Evolutionary conservation across 140 eudicot species (phyloP).

Genomic region (Senecio squalidus): DNA sequence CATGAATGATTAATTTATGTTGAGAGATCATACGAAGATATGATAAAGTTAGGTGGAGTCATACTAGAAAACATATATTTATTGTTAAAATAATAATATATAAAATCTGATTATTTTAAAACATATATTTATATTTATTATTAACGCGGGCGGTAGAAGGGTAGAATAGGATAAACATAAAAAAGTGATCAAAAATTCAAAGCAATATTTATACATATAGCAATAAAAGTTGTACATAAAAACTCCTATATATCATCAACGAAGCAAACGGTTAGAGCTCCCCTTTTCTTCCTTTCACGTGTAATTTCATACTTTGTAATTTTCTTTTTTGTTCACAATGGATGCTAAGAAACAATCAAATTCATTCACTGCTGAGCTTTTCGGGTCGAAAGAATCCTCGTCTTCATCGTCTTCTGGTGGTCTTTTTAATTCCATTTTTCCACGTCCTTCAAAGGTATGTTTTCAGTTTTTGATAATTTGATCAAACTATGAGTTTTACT

Average conservation of each 20-base stretch:
- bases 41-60: too few relatives aligned
- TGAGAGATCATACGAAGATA: too few relatives aligned
- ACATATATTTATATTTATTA: too few relatives aligned
- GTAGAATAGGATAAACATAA: constrained; percentile 6
- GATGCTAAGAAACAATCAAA: constrained; percentile 36
- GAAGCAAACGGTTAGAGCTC: constrained; percentile 26
- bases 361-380: constrained; percentile 60
- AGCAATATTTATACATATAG: background rate
- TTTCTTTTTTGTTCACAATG: constrained; percentile 22
- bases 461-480: background rate
- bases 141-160: background rate
- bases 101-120: too few relatives aligned
- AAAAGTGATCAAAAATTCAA: background rate
- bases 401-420: constrained; percentile 43
- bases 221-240: background rate
- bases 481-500: background rate
- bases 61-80: too few relatives aligned
- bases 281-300: constrained; percentile 35
- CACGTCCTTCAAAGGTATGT: constrained; percentile 54
- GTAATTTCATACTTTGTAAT: constrained; percentile 8
- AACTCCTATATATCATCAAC: constrained; percentile 17
- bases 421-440: constrained; percentile 57
- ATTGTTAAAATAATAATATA: too few relatives aligned
- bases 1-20: too few relatives aligned
- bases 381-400: constrained; percentile 53